Percentiles rank a stretch among this genome's conserved stretches.
These are phyloP conservation scores for Nepenthes mirabilis DNA, from an alignment of 148 eudicot species.

Conservation along the genomic window DNA sequence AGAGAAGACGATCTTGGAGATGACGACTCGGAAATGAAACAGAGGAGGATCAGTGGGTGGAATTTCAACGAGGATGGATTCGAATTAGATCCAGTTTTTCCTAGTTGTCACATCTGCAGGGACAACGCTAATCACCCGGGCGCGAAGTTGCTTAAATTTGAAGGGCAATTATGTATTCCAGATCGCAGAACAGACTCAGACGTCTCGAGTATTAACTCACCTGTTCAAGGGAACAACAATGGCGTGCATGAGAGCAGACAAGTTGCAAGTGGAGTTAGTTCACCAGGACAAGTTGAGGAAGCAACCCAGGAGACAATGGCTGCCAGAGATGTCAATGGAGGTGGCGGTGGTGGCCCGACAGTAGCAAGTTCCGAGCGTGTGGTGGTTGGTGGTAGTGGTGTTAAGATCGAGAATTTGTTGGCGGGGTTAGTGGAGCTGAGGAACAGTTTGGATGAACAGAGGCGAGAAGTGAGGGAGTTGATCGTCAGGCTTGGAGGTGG, in stretches of 20 bases:
- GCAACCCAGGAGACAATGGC: background rate
- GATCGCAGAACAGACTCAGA: conserved; percentile 2
- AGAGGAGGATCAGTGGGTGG: conserved; percentile 87
- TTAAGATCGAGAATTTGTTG: conserved; percentile 32
- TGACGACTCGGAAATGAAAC: conserved; percentile 19
- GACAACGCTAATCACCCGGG: background rate
- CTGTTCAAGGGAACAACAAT: background rate
- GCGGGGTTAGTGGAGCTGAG: conserved; percentile 30
- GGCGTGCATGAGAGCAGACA: conserved; percentile 2
- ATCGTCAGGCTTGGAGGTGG: conserved; percentile 24
- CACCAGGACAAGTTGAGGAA: conserved; percentile 8
- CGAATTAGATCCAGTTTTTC: conserved; percentile 55
- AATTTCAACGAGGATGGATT: conserved; percentile 66
- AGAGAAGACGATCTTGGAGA: conserved; percentile 20
- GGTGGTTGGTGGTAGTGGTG: conserved; percentile 7
- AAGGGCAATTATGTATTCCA: conserved; percentile 13
- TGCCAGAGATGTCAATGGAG: background rate
- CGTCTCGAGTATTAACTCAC: background rate
- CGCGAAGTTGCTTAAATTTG: conserved; percentile 11
- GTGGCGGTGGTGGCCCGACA: too few relatives aligned
- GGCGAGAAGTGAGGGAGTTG: conserved; percentile 35
- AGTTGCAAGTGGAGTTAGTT: conserved; percentile 13
- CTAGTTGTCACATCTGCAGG: background rate
- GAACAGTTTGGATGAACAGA: conserved; percentile 60
- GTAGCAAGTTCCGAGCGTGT: background rate